phyloP scores from a whole-genome alignment of 805 yeast genomes.

The Wickerhamiella brachini region DNA sequence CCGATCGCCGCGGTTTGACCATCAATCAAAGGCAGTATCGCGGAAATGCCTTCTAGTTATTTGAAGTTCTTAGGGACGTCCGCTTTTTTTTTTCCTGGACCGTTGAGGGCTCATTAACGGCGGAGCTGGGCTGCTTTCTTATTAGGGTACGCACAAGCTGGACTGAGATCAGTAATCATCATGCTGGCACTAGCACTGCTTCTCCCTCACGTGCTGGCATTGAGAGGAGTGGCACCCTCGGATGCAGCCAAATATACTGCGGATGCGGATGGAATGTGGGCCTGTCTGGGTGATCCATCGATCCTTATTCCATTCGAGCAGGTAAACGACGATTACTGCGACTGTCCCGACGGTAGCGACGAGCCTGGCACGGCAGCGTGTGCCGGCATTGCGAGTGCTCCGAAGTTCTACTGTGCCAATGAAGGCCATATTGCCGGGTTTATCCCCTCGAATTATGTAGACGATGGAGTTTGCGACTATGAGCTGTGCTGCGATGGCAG shows the following conservation, averaged over 20 bases:
- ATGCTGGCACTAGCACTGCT: not conserved
- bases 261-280: slow-evolving; percentile 42
- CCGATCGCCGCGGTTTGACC: no score
- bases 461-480: slow-evolving; percentile 89
- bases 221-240: slow-evolving; percentile 15
- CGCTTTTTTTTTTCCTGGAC: no score
- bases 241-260: slow-evolving; percentile 33
- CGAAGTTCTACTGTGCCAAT: slow-evolving; percentile 64
- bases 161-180: not conserved
- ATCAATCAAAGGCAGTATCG: no score
- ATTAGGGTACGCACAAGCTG: no score
- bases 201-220: not conserved
- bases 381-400: slow-evolving; percentile 14
- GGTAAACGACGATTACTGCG: slow-evolving; percentile 83
- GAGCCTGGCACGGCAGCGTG: slow-evolving; percentile 95
- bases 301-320: slow-evolving; percentile 44
- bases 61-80: no score
- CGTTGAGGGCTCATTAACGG: no score
- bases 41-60: no score
- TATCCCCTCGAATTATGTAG: slow-evolving; percentile 54
- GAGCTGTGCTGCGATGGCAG: slow-evolving; percentile 87
- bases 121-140: no score
- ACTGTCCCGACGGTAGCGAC: slow-evolving; percentile 95
- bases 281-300: slow-evolving; percentile 56
- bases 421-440: slow-evolving; percentile 50